Evolutionary conservation across 345 rosid species (phyloP).

Genomic region (Salix brachista): DNA sequence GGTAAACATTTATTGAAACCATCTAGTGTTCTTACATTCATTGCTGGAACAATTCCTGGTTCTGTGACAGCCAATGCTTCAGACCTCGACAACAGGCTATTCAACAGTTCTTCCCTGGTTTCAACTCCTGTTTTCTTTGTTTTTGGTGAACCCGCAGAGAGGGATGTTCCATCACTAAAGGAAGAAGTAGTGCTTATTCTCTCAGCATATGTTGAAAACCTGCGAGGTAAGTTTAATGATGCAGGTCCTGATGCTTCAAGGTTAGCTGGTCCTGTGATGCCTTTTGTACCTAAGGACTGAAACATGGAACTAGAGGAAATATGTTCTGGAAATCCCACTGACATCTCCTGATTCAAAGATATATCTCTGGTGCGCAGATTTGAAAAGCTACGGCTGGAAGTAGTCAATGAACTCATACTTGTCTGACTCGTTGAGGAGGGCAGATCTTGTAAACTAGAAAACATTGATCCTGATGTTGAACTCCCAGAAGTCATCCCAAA

Average conservation of each 20-base stretch:
- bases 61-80: slow-evolving; percentile 47
- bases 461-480: slow-evolving; percentile 58
- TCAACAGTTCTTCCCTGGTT: slow-evolving; percentile 66
- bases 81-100: slow-evolving; percentile 57
- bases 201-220: slow-evolving; percentile 74
- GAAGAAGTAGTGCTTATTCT: slow-evolving; percentile 81
- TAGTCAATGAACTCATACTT: slow-evolving; percentile 38
- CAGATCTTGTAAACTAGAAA: slow-evolving; percentile 62
- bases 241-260: slow-evolving; percentile 51
- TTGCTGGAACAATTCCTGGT: slow-evolving; percentile 40
- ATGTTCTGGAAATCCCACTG: slow-evolving; percentile 51
- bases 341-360: slow-evolving; percentile 43
- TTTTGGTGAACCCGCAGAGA: slow-evolving; percentile 65
- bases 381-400: slow-evolving; percentile 35
- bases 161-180: slow-evolving; percentile 59
- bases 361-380: slow-evolving; percentile 50
- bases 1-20: slow-evolving; percentile 8
- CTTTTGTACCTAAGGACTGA: slow-evolving; percentile 38
- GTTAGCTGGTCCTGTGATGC: slow-evolving; percentile 40
- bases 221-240: slow-evolving; percentile 51
- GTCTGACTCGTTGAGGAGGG: slow-evolving; percentile 51
- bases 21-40: slow-evolving; percentile 53
- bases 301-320: slow-evolving; percentile 53
- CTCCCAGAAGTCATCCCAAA: slow-evolving; percentile 49
- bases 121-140: slow-evolving; percentile 88